Base-by-base conservation (phyloP, 331 rosid genomes). In the Prunus yedoensis region DNA sequence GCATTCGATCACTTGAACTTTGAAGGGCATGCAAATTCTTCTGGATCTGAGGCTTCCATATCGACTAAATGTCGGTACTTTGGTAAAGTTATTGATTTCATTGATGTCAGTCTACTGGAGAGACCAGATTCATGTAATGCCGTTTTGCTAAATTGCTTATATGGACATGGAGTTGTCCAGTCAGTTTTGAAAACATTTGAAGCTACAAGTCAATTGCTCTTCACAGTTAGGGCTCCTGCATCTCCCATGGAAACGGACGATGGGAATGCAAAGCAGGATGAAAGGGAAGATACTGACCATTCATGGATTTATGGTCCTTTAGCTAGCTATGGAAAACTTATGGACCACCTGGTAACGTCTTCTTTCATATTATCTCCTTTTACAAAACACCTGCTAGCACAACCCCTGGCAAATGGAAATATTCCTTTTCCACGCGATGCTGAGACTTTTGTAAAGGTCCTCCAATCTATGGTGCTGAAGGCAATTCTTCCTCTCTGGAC, bases 221-320 rank as follows among this genome's bases (percentile, higher is more conserved):
- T 89, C 83, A 84, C 96, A 10, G 86, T 92, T 28, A 77, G 90
- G 74, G 77, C 88, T 64, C 93, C 96, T 75, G 90, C 94, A 69
- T 92, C 97, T n/a, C 99, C 99, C 53, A 95, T 92, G 99, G 99
- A 95, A 84, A 95, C 94, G 23, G 99, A 95, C 81, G 96, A 88
- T 81, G 88, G 79, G 58, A 85, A 77, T 84, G 83, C 60, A 49
- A 92, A 90, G 81, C 91, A 80, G 54, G 96, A 84, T 77, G 92
- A 82, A 64, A 88, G 90, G 81, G 91, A 83, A 70, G 97, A 89
- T 76, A 82, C 79, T 51, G 94, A 88, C 81, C 89, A 88, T 86
- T 88, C 96, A 27, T 95, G 97, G 99, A 89, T 95, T 77, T 87
- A 92, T 85, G 95, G 97, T 76, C 91, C 99, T 73, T 79, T 95